These are phyloP conservation scores for Cylindricascospora bacillispora DNA, from an alignment of 1,139 yeast species.

Conservation along the genomic window DNA sequence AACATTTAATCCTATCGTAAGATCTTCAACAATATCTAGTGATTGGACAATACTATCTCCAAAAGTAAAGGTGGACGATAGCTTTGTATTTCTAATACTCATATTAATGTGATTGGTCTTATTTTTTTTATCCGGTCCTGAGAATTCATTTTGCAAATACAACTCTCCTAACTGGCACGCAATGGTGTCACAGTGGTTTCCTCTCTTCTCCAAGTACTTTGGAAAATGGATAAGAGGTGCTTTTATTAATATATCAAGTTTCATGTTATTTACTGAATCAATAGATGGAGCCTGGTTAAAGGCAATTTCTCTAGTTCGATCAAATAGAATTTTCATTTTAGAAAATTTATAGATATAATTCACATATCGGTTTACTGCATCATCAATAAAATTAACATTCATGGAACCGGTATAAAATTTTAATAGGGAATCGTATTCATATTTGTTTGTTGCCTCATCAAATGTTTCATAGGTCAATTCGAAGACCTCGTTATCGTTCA, in stretches of 20 bases:
- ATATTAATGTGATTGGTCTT: constrained; percentile 42
- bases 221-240: constrained; percentile 86
- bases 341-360: constrained; percentile 63
- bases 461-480: constrained; percentile 76
- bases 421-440: constrained; percentile 46
- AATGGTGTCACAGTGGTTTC: constrained; percentile 41
- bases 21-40: constrained; percentile 53
- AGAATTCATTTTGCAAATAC: constrained; percentile 53
- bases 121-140: constrained; percentile 16
- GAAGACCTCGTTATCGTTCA: constrained; percentile 74
- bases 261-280: constrained; percentile 39
- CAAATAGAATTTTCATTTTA: constrained; percentile 78
- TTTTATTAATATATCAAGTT: constrained; percentile 55
- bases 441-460: constrained; percentile 37
- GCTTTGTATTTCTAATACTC: constrained; percentile 60
- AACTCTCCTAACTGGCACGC: constrained; percentile 77
- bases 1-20: constrained; percentile 54
- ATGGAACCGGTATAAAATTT: constrained; percentile 66
- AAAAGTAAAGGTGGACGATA: constrained; percentile 49
- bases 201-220: constrained; percentile 33
- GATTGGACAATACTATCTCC: constrained; percentile 35
- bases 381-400: constrained; percentile 65
- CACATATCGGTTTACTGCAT: constrained; percentile 57
- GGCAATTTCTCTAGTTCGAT: constrained; percentile 80
- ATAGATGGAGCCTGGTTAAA: constrained; percentile 36